A percentile compares a stretch with the other conserved stretches of the same genome.
These are phyloP conservation scores for Hyaloperonospora arabidopsidis DNA, from an alignment of 352 stramenopile species.

Conservation along the genomic window DNA sequence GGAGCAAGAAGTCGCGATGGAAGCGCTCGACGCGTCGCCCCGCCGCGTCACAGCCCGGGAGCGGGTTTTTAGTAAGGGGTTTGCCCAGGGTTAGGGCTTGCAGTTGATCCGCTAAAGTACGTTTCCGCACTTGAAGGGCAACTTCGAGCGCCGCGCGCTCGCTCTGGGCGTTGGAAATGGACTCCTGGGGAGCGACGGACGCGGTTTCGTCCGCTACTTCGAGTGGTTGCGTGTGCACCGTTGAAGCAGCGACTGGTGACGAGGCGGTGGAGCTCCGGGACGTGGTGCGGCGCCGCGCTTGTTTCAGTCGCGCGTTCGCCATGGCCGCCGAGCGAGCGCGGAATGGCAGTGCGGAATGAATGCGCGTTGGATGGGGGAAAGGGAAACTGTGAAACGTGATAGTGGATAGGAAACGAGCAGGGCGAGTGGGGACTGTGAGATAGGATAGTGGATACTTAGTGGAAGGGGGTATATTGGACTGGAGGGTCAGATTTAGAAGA, in stretches of 20 bases:
- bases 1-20: conserved; percentile 70
- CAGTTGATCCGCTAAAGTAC: conserved; percentile 33
- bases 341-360: conserved; percentile 12
- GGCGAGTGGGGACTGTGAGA: too few relatives aligned
- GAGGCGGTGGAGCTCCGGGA: conserved; percentile 20
- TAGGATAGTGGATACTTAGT: too few relatives aligned
- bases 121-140: conserved; percentile 39
- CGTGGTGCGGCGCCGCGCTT: conserved; percentile 33
- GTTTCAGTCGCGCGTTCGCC: conserved; percentile 70
- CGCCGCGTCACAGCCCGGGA: conserved; percentile 37
- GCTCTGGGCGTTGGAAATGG: conserved; percentile 3
- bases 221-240: conserved; percentile 24
- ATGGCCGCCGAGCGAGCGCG: conserved; percentile 22
- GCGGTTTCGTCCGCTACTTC: background rate
- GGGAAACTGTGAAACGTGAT: background rate
- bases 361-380: background rate
- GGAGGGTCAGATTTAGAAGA: too few relatives aligned
- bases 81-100: conserved; percentile 45
- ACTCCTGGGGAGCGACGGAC: conserved; percentile 13
- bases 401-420: too few relatives aligned
- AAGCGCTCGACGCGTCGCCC: conserved; percentile 30
- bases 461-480: too few relatives aligned
- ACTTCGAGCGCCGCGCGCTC: conserved; percentile 22
- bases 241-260: conserved; percentile 6
- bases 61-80: conserved; percentile 20